phyloP scores from a whole-genome alignment of 139 green algal genomes.

The Trebouxia sp. region DNA sequence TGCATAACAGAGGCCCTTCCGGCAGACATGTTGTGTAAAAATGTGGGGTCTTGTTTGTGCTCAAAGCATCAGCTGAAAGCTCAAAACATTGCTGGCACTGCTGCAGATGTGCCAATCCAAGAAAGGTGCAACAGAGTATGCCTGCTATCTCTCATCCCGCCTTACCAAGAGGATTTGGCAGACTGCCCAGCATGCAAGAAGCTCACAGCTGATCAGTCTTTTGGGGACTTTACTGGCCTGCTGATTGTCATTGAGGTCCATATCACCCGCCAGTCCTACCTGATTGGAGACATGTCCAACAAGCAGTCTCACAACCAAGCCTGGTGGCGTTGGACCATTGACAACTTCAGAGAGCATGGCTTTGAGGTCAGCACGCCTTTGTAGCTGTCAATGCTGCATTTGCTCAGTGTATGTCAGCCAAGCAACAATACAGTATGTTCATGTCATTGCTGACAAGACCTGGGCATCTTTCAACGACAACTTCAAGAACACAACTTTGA shows the following conservation, averaged over 20 bases:
- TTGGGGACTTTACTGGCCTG: background rate
- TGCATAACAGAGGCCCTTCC: no score
- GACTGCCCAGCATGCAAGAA: background rate
- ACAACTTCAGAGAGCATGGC: slow-evolving; percentile 13
- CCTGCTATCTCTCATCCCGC: background rate
- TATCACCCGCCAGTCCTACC: slow-evolving; percentile 5
- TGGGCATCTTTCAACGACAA: no score
- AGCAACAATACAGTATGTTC: no score
- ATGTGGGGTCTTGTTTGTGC: no score
- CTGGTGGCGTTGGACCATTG: slow-evolving; percentile 19
- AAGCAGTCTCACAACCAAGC: slow-evolving; percentile 20
- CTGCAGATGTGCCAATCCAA: slow-evolving; percentile 13
- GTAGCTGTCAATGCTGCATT: no score
- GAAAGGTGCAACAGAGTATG: background rate
- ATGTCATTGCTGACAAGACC: background rate
- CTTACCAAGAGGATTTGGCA: background rate
- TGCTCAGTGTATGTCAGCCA: no score
- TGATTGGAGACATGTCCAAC: slow-evolving; percentile 24
- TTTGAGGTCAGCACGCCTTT: slow-evolving; percentile 27
- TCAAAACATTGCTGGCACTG: no score
- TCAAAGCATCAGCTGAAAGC: no score
- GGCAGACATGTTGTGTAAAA: no score
- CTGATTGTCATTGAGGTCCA: slow-evolving; percentile 2
- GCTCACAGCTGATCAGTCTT: background rate
- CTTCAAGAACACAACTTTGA: no score